Evolutionary conservation across 257 asterid genomes (phyloP).

Genomic region (Cinchona pubescens): DNA sequence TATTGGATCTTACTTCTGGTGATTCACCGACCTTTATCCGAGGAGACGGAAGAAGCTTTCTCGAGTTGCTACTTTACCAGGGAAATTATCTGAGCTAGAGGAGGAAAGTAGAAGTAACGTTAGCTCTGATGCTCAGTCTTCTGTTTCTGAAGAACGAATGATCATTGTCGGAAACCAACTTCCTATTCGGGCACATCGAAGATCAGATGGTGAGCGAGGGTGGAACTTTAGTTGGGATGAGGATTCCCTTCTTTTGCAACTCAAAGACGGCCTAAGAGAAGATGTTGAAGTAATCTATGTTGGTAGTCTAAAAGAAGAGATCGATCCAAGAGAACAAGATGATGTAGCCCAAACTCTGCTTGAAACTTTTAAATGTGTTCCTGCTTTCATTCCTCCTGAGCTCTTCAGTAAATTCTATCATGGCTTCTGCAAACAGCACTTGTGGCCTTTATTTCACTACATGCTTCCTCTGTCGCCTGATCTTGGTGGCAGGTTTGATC

Average conservation of each 20-base stretch:
- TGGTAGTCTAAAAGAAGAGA: slow-evolving; percentile 71
- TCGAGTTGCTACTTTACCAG: slow-evolving; percentile 73
- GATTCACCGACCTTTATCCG: slow-evolving; percentile 59
- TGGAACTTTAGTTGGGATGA: slow-evolving; percentile 89
- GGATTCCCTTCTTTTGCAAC: slow-evolving; percentile 78
- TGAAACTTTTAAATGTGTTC: slow-evolving; percentile 78
- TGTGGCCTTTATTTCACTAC: slow-evolving; percentile 90
- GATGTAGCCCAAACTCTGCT: slow-evolving; percentile 75
- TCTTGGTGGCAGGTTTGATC: slow-evolving; percentile 87
- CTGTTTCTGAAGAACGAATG: slow-evolving; percentile 68
- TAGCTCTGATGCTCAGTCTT: slow-evolving; percentile 72
- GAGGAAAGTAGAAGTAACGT: slow-evolving; percentile 66
- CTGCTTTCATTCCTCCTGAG: slow-evolving; percentile 78
- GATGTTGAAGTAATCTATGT: slow-evolving; percentile 76
- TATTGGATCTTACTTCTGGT: slow-evolving; percentile 68
- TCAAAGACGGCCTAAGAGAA: slow-evolving; percentile 80
- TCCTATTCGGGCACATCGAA: slow-evolving; percentile 58
- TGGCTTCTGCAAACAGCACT: slow-evolving; percentile 80
- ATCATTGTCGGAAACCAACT: slow-evolving; percentile 81
- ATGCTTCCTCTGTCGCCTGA: slow-evolving; percentile 93
- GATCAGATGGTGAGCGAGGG: slow-evolving; percentile 39
- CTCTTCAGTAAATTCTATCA: slow-evolving; percentile 73
- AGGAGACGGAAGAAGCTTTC: slow-evolving; percentile 56
- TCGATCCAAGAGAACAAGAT: slow-evolving; percentile 62
- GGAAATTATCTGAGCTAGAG: slow-evolving; percentile 70